A percentile compares a stretch with the other conserved stretches of the same genome.
Conservation (phyloP, 1,284 basidiomycete species). For the Exobasidium rhododendri region DNA sequence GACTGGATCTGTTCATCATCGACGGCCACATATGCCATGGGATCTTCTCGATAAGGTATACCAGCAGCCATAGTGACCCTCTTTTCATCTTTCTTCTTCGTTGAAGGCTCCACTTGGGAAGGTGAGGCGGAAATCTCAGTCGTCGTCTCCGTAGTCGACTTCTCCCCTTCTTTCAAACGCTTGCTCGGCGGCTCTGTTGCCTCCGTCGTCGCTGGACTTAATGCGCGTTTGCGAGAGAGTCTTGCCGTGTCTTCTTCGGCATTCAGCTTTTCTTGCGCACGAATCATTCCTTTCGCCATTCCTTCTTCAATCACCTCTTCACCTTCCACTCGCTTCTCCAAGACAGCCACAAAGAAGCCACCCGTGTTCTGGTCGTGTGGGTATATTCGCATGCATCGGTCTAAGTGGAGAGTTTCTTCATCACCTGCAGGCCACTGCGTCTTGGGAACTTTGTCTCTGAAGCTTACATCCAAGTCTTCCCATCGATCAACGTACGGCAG, state of each 20-base stretch:
- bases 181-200: neutral
- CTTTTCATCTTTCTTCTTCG: constrained; percentile 20
- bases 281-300: constrained; percentile 49
- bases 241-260: constrained; percentile 11
- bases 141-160: neutral
- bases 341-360: constrained; percentile 91
- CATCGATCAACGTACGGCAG: constrained; percentile 48
- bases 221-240: constrained; percentile 11
- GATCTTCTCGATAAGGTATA: constrained; percentile 51
- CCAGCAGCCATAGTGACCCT: constrained; percentile 32
- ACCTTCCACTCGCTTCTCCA: constrained; percentile 61
- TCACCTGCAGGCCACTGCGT: constrained; percentile 52
- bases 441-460: constrained; percentile 38
- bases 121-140: neutral
- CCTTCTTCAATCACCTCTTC: constrained; percentile 33
- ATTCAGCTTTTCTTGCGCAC: constrained; percentile 36
- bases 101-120: constrained; percentile 7
- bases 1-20: constrained; percentile 36
- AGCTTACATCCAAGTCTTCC: constrained; percentile 40
- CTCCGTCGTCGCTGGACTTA: constrained; percentile 13
- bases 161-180: neutral
- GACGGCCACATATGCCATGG: constrained; percentile 40
- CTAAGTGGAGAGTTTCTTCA: constrained; percentile 38
- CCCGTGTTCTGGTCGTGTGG: constrained; percentile 96
- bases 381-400: constrained; percentile 59